Evolutionary conservation across 345 rosid species (phyloP), one percentile per base, ranked within the genome.

Genomic region (Jatropha curcas): DNA sequence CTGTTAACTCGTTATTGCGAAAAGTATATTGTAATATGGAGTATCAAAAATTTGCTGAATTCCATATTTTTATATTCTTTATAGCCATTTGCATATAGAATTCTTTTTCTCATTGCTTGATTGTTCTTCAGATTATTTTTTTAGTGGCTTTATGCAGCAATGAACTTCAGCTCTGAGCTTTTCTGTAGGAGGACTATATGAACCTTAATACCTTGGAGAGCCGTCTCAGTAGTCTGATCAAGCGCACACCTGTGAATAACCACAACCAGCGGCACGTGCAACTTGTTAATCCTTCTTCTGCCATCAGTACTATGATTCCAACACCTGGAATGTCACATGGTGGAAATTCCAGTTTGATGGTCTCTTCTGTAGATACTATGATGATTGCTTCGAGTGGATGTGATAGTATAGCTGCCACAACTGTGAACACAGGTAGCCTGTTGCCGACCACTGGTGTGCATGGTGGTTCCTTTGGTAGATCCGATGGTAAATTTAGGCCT

Each of bases 251-350:
- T 66, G 71, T 41, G 63, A 86, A 65, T 68, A 78, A 35, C 71
- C 79, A 83, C 73, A 84, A 65, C 70, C 91, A 86, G 58, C 89
- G 87, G 35, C 88, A 65, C 66, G 82, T 20, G 11, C 88, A 86
- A 70, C 79, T 72, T 80, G 85, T 83, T 76, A 83, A 80, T 86
- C 82, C 98, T 20, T 80, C 93, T 35, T 65, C 95, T 33, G 65
- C 91, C 17, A 70, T 86, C 81, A 89, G 88, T 68, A 86, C 92
- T 45, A 91, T 95, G 98, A 92, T 95, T 69, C 98, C 98, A 31
- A 95, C 96, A 22, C 98, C 97, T 73, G 99, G 99, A 57, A 84
- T 95, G 81, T 70, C 93, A 33, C 91, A 82, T 20, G 57, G 84
- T 60, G 87, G 73, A 77, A 92, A 82, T 85, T 70, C 92, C 30